Conservation (phyloP, 2,329 filamentous ascomycete species). For the Trichoderma citrinoviride region DNA sequence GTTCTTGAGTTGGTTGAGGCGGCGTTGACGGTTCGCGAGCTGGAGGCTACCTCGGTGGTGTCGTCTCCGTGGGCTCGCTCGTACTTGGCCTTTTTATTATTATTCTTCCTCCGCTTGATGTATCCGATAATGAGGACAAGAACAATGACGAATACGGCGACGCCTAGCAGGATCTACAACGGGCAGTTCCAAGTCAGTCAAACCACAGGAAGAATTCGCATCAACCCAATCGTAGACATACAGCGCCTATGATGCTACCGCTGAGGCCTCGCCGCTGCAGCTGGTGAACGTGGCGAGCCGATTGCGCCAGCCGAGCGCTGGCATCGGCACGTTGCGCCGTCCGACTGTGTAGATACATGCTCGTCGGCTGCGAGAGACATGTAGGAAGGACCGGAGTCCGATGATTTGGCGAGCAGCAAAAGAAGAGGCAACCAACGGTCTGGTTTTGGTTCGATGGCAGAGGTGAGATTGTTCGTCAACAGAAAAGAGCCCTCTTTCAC, state of each 20-base stretch:
- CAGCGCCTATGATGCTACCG: constrained; percentile 21
- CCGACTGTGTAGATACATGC: constrained; percentile 20
- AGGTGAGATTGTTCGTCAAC: constrained; percentile 3
- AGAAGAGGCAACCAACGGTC: not conserved
- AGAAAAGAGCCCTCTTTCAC: not conserved
- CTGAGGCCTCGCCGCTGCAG: constrained; percentile 11
- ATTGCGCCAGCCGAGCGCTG: constrained; percentile 13
- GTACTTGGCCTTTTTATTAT: constrained; percentile 28
- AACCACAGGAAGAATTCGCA: not conserved
- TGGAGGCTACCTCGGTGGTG: constrained; percentile 22
- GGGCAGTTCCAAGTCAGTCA: not conserved
- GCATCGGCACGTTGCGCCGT: constrained; percentile 12
- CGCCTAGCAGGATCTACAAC: constrained; percentile 12
- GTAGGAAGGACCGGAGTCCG: constrained; percentile 13
- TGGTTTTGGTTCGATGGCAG: not conserved
- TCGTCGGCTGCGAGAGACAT: constrained; percentile 18
- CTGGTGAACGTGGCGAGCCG: constrained; percentile 14
- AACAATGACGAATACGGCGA: not conserved
- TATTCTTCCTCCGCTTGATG: constrained; percentile 24
- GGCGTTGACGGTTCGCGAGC: constrained; percentile 27
- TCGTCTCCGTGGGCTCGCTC: constrained; percentile 35
- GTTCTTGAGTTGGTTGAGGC: constrained; percentile 21
- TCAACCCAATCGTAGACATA: constrained; percentile 8
- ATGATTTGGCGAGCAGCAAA: not conserved
- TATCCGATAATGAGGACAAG: not conserved